Evolutionary conservation across 352 stramenopile genomes (phyloP).

Genomic region (Phytophthora ramorum): DNA sequence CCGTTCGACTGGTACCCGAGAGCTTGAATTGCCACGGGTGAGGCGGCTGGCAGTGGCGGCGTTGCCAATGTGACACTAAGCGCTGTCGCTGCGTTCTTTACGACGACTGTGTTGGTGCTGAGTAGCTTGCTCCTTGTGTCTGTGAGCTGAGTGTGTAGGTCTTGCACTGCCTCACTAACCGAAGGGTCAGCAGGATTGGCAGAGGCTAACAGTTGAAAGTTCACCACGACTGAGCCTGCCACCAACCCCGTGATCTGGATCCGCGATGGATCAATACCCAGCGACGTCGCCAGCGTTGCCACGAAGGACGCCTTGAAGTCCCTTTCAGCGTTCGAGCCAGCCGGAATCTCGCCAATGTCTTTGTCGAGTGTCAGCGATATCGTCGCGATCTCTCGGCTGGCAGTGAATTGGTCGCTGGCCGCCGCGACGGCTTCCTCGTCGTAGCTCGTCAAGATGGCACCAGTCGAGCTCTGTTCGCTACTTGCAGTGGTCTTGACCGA

Average conservation of each 20-base stretch:
- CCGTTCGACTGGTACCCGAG: slow-evolving; percentile 67
- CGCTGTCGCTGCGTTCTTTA: slow-evolving; percentile 44
- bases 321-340: slow-evolving; percentile 54
- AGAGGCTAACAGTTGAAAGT: slow-evolving; percentile 64
- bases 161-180: slow-evolving; percentile 50
- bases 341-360: slow-evolving; percentile 59
- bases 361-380: slow-evolving; percentile 64
- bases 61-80: slow-evolving; percentile 42
- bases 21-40: slow-evolving; percentile 45
- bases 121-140: slow-evolving; percentile 49
- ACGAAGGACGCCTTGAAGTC: slow-evolving; percentile 61
- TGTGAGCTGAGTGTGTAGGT: slow-evolving; percentile 51
- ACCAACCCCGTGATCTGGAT: slow-evolving; percentile 60
- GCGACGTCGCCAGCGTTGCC: slow-evolving; percentile 35
- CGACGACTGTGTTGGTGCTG: slow-evolving; percentile 31
- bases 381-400: slow-evolving; percentile 57
- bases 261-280: slow-evolving; percentile 56
- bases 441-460: slow-evolving; percentile 12
- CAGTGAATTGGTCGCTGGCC: slow-evolving; percentile 42
- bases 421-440: slow-evolving; percentile 40
- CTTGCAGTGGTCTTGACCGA: slow-evolving; percentile 25
- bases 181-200: slow-evolving; percentile 53
- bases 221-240: slow-evolving; percentile 70
- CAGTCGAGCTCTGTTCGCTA: slow-evolving; percentile 9
- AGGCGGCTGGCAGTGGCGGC: slow-evolving; percentile 7